phyloP scores from a whole-genome alignment of 208 protist genomes.

The Tritrichomonas foetus region DNA sequence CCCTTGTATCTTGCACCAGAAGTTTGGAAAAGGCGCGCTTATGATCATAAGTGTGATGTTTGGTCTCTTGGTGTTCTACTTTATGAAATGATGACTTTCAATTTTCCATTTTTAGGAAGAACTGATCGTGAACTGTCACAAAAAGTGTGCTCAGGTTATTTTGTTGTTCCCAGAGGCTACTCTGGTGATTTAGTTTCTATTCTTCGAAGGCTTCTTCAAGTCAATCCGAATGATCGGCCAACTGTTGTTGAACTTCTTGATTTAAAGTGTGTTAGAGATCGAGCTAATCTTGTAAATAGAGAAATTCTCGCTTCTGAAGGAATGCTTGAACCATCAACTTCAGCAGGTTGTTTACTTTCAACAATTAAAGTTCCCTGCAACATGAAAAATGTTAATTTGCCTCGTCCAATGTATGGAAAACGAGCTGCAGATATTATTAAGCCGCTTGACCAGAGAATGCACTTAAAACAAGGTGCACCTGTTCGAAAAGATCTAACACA shows the following conservation, averaged over 20 bases:
- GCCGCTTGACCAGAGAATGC: not conserved
- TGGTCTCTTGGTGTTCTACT: conserved; percentile 61
- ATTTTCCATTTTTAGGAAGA: not conserved
- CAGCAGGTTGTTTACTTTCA: not conserved
- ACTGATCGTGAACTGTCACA: not conserved
- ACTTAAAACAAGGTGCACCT: not conserved
- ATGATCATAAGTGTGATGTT: conserved; percentile 62
- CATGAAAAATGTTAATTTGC: not conserved
- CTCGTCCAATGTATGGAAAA: not conserved
- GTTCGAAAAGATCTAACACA: not conserved
- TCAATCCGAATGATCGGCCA: not conserved
- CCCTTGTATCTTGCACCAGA: conserved; percentile 62
- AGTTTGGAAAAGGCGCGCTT: conserved; percentile 58
- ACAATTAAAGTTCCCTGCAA: conserved; percentile 18
- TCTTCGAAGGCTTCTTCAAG: not conserved
- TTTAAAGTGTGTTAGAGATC: not conserved
- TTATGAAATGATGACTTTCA: conserved; percentile 59
- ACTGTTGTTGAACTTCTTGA: not conserved
- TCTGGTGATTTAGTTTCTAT: not conserved
- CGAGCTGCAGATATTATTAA: conserved; percentile 39
- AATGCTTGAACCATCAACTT: conserved; percentile 49
- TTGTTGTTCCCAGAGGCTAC: not conserved
- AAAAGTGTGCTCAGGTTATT: not conserved
- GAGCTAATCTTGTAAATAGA: not conserved
- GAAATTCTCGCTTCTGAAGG: not conserved